phyloP scores from a whole-genome alignment of 257 asterid genomes.

The Fraxinus excelsior region DNA sequence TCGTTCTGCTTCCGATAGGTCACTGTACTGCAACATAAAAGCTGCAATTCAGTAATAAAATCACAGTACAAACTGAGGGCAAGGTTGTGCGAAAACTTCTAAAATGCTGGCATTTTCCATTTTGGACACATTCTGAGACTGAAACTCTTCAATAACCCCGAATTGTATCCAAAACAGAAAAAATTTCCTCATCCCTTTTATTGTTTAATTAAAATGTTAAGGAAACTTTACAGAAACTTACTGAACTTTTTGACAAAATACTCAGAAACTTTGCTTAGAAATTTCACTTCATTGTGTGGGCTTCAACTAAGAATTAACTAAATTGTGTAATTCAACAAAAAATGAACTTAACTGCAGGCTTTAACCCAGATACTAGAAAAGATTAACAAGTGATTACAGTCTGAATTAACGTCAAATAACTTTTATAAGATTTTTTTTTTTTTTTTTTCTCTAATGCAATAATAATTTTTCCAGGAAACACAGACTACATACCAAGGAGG shows the following conservation, averaged over 20 bases:
- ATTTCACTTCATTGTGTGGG: neutral
- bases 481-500: slow-evolving; percentile 50
- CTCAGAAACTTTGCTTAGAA: neutral
- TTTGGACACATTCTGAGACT: neutral
- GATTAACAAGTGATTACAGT: neutral
- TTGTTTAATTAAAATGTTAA: neutral
- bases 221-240: neutral
- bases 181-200: neutral
- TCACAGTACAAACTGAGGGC: neutral
- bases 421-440: too few relatives aligned
- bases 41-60: slow-evolving; percentile 8
- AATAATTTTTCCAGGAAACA: neutral
- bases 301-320: neutral
- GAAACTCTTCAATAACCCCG: neutral
- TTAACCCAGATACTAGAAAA: neutral
- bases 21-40: slow-evolving; percentile 64
- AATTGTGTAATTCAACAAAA: neutral
- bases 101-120: neutral
- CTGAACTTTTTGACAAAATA: neutral
- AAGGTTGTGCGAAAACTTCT: neutral
- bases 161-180: neutral
- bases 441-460: neutral
- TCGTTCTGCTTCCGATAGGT: slow-evolving; percentile 70
- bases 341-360: neutral
- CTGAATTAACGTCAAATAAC: neutral